These are phyloP conservation scores for Agaricus blazei DNA, from an alignment of 768 basidiomycete species.

Conservation along the genomic window DNA sequence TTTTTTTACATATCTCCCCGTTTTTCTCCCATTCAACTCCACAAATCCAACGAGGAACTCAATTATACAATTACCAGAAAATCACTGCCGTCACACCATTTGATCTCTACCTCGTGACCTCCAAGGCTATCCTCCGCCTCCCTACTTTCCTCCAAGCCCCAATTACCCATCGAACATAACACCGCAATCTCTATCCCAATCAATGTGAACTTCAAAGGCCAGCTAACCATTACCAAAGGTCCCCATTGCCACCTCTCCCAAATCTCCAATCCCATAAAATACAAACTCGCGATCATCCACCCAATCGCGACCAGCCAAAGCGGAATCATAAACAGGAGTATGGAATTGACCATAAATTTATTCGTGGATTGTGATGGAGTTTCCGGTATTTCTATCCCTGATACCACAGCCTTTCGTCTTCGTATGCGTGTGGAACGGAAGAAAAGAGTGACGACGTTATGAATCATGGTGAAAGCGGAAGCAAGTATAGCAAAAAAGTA, in stretches of 20 bases:
- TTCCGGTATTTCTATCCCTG: background rate
- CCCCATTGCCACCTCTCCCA: background rate
- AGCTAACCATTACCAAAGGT: background rate
- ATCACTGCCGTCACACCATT: background rate
- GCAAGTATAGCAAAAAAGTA: too few species aligned
- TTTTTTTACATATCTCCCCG: too few species aligned
- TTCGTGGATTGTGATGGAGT: background rate
- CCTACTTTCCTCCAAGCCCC: background rate
- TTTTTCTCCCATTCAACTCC: too few species aligned
- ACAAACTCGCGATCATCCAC: background rate
- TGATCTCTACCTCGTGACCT: background rate
- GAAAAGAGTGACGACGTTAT: too few species aligned
- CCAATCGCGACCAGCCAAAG: background rate
- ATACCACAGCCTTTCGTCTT: background rate
- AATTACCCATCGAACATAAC: background rate
- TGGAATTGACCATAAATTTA: background rate
- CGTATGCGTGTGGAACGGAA: too few species aligned
- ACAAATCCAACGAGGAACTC: too few species aligned
- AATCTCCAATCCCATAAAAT: background rate
- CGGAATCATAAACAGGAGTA: background rate
- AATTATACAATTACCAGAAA: background rate
- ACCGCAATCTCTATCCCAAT: background rate
- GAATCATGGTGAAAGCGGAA: too few species aligned
- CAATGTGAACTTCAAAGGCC: background rate
- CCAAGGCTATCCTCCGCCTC: background rate